Conservation (phyloP, 2,329 filamentous ascomycete genomes). For the Colletotrichum spaethianum region DNA sequence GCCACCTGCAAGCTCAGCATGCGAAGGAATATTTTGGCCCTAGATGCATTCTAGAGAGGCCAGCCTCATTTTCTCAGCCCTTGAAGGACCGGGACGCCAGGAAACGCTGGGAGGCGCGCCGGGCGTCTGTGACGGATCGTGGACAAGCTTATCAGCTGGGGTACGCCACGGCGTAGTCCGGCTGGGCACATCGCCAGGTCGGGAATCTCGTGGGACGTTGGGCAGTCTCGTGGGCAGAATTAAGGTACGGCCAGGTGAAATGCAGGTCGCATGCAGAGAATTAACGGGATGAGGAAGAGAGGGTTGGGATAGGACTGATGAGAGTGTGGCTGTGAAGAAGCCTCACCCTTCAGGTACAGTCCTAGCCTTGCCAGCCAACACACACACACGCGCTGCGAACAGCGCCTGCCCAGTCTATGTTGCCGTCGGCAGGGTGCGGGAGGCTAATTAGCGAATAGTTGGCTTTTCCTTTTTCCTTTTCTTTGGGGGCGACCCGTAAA, state of each 20-base stretch:
- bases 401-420: no score
- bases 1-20: conserved; percentile 6
- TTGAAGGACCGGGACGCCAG: conserved; percentile 5
- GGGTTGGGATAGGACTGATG: background rate
- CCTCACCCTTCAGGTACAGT: conserved; percentile 2
- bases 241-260: conserved; percentile 2
- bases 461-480: no score
- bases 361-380: background rate
- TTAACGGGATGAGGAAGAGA: background rate
- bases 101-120: background rate
- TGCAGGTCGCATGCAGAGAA: conserved; percentile 4
- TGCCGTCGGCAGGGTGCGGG: background rate
- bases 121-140: conserved; percentile 19
- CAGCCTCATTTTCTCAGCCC: conserved; percentile 21
- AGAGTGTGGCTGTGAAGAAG: conserved; percentile 16
- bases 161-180: conserved; percentile 30
- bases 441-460: conserved; percentile 3
- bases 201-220: conserved; percentile 1
- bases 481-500: no score
- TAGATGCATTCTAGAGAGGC: background rate
- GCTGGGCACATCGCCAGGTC: conserved; percentile 21
- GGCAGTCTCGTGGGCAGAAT: conserved; percentile 18
- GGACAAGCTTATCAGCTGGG: conserved; percentile 30
- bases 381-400: background rate
- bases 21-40: conserved; percentile 4